phyloP scores from a whole-genome alignment of 495 filamentous ascomycete genomes.

The Aspergillus leporis region DNA sequence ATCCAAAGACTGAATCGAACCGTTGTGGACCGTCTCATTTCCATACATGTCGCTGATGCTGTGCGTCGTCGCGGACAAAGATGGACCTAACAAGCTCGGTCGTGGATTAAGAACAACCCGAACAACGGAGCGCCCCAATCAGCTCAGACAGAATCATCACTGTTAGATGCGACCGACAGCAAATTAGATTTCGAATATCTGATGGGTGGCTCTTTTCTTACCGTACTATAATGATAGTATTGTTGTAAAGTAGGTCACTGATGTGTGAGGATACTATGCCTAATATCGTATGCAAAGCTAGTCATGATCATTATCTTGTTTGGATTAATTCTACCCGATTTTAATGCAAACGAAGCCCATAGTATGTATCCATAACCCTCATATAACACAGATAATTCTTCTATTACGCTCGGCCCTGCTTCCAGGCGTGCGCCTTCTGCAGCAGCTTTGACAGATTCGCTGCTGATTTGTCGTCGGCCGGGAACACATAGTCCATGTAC shows the following conservation, averaged over 20 bases:
- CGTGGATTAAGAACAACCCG: no score
- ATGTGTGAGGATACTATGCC: not conserved
- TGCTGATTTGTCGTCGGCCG: slow-evolving; percentile 87
- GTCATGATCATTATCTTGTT: not conserved
- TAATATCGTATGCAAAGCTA: not conserved
- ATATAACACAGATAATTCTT: not conserved
- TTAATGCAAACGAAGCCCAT: not conserved
- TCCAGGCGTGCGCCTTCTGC: slow-evolving; percentile 86
- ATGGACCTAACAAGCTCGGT: no score
- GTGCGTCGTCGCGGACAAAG: no score
- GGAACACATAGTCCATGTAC: slow-evolving; percentile 97
- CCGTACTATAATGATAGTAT: not conserved
- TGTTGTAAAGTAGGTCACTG: not conserved
- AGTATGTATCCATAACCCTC: not conserved
- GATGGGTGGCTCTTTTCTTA: no score
- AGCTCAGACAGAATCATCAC: no score
- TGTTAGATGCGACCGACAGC: no score
- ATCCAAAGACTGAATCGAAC: no score
- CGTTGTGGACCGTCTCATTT: no score
- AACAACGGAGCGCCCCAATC: no score
- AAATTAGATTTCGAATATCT: no score
- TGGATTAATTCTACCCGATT: not conserved
- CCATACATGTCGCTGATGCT: no score
- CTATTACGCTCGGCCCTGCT: slow-evolving; percentile 51
- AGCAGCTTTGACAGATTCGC: slow-evolving; percentile 81